These are phyloP conservation scores for Apiotrichum veenhuisii DNA, from an alignment of 1,284 basidiomycete genomes.

Conservation along the genomic window DNA sequence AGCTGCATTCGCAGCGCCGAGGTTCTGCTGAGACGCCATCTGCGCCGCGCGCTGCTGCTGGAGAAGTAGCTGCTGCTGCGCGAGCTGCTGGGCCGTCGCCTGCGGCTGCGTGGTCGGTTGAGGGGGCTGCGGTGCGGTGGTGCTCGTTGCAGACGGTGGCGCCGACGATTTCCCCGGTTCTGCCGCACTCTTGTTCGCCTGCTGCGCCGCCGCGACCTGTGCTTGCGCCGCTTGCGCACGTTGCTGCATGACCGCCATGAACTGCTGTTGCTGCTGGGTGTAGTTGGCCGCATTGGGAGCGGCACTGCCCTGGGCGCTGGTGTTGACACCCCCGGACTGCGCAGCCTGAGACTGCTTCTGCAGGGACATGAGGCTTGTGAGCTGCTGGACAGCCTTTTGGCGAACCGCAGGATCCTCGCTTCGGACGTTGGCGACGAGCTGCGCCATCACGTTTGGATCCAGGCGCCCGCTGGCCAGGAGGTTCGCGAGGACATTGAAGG, in stretches of 20 bases:
- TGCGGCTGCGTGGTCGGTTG: not conserved
- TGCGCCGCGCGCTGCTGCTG: constrained; percentile 13
- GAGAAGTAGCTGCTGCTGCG: constrained; percentile 12
- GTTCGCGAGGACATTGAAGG: constrained; percentile 9
- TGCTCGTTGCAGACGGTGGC: constrained; percentile 1
- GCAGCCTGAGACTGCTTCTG: constrained; percentile 3
- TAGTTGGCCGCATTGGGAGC: not conserved
- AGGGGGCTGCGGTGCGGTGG: constrained; percentile 4
- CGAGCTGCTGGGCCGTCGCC: constrained; percentile 3
- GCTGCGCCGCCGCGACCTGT: not conserved
- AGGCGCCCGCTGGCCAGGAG: constrained; percentile 15
- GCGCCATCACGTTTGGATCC: constrained; percentile 18
- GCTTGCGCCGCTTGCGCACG: constrained; percentile 4
- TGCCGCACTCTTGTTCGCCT: not conserved
- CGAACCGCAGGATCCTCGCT: constrained; percentile 12
- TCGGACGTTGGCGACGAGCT: constrained; percentile 13
- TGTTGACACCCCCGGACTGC: constrained; percentile 3
- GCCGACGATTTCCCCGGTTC: not conserved
- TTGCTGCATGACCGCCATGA: constrained; percentile 17
- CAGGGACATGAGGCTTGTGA: constrained; percentile 12
- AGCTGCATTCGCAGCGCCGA: not conserved
- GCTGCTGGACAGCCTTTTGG: constrained; percentile 15
- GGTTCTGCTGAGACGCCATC: constrained; percentile 6
- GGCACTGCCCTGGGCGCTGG: not conserved
- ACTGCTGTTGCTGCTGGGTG: constrained; percentile 13